Base-by-base conservation (phyloP, 2,329 filamentous ascomycete species). In the Magnaporthiopsis rhizophila region DNA sequence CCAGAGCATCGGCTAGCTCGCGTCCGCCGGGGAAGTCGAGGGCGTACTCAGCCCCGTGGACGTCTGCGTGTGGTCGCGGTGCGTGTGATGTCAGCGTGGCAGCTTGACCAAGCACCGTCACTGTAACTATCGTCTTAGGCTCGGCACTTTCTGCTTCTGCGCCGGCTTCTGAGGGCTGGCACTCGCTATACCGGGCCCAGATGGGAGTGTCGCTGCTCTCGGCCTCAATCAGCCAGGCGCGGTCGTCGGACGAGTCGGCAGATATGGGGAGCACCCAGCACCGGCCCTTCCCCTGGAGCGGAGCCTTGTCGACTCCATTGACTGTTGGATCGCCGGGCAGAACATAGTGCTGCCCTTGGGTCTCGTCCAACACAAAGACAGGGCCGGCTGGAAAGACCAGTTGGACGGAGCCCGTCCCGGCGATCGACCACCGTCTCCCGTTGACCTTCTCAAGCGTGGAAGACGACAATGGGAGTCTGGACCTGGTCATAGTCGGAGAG, bases 11-110 rank as follows among this genome's bases (percentile, higher is more conserved):
- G 13, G 63, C 61, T 38, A 66, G 62, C n/a, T 57, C 61, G 9
- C 9, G 38, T 13, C 61, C 64, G 28, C 62, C 64, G 13, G 64
- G 36, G 18, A 67, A 65, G 18, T 61, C 59, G n/a, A 67, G 60
- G 18, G 13, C 34, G 15, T 62, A 67, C 12, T 60, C 62, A 11
- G 38, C 64, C 3, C 65, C 65, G 34, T 64, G 57, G n/a, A 64
- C 62, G 28, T 67, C 65, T 3, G 65, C 65, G 24, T 65, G 63
- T 4, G 65, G 65, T 1, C 65, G 65, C 7, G 64, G 38, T 21
- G 26, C n/a, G 36, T 67, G 62, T 5, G 30, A 30, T 7, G 59
- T 64, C 24, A 65, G 32, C 6, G 15, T 56, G 26, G 58, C 61
- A 5, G 11, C 26, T 11, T 26, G 21, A 4, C 59, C 45, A 13